Base-by-base conservation (phyloP, 306 rosid genomes). In the Corylus heterophylla region DNA sequence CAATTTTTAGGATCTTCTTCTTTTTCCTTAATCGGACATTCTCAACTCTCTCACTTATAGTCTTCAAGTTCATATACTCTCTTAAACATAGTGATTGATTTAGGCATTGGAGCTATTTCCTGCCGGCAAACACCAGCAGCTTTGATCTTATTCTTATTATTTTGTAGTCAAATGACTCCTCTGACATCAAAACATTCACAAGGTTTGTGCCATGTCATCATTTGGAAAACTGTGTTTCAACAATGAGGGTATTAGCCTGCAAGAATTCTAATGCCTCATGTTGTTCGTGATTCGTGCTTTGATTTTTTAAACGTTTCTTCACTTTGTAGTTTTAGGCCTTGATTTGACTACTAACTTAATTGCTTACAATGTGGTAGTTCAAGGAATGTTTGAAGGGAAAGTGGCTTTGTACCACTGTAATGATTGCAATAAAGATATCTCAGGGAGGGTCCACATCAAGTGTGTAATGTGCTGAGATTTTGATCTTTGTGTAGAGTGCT, bases 401-500 rank as follows among this genome's bases (percentile, higher is more conserved):
- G 75, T 70, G 12, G 83, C 89, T 72, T 74, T 86, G 49, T 88
- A 88, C 84, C 89, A 86, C 12, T 88, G 91, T 66, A 88, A 88
- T 76, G 86, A 86, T 74, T 88, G 91, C 81, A 75, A 88, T 78
- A 86, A 88, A 62, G 91, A 86, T 80, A 81, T 88, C 4, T 88
- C 88, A 1, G 91, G 91, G 31, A 85, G 54, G 42, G 48, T 79
- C 70, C 80, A 88, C 44, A 83, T 83, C 8, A 86, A 83, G 74
- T 88, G 91, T 79, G 86, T 79, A 12, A 71, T 80, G 70, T 88
- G 91, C 61, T 83, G 86, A 13, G 89, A 86, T 86, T 86, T 83
- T 78, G 89, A 86, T 76, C 88, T 88, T 20, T 88, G 91, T 67
- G 64, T 86, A 54, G 89, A 88, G 83, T 88, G 89, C 74, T 81